Conservation (phyloP, 2,329 filamentous ascomycete genomes). For the Elsinoe perseae region DNA sequence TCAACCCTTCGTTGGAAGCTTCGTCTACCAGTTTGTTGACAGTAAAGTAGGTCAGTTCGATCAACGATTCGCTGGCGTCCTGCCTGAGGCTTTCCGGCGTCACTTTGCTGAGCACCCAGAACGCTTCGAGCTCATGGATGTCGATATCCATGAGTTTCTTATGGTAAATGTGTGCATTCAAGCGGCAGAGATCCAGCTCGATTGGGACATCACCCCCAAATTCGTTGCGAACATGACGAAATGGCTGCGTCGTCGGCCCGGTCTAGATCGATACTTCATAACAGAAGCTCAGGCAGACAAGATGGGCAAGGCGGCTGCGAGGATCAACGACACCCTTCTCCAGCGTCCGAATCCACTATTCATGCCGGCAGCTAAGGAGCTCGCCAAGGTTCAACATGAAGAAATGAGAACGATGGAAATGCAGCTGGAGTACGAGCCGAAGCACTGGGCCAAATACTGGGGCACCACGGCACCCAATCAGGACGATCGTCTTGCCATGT, state of each 20-base stretch:
- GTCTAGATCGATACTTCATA: background rate
- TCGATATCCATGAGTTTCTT: background rate
- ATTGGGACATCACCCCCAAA: background rate
- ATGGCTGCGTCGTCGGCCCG: background rate
- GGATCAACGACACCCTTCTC: background rate
- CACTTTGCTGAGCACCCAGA: background rate
- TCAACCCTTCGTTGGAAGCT: background rate
- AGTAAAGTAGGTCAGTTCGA: background rate
- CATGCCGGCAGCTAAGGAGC: background rate
- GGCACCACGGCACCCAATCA: background rate
- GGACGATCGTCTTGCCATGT: background rate
- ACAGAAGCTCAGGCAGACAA: background rate
- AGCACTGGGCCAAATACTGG: background rate
- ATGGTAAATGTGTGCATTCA: background rate
- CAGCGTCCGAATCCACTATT: background rate
- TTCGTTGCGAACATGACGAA: background rate
- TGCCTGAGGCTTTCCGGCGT: background rate
- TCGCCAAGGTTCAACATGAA: background rate
- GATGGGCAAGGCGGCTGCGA: background rate
- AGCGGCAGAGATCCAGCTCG: background rate
- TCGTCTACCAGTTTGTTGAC: background rate
- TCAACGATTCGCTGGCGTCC: background rate
- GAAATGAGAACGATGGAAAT: background rate
- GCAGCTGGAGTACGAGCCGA: background rate
- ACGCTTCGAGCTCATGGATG: background rate